Percentiles rank a stretch among this genome's conserved stretches.
These are phyloP conservation scores for Ensete glaucum DNA, from an alignment of 176 grass and related monocot species.

Conservation along the genomic window DNA sequence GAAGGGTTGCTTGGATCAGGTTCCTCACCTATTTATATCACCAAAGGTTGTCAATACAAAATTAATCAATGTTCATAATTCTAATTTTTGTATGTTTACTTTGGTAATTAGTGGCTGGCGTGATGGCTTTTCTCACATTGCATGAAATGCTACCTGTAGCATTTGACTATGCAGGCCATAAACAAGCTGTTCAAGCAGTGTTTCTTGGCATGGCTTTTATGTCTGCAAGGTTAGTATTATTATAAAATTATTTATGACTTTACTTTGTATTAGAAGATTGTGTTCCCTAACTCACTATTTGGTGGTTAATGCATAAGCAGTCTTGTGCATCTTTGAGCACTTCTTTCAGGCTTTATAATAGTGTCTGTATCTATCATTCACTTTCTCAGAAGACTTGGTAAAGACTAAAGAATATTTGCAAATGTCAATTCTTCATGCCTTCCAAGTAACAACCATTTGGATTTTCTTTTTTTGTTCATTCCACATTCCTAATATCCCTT, in stretches of 20 bases:
- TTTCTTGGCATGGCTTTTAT: slow-evolving; percentile 98
- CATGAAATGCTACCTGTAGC: slow-evolving; percentile 94
- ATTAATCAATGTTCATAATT: background rate
- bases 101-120: slow-evolving; percentile 63
- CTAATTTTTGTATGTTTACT: background rate
- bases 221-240: slow-evolving; percentile 67
- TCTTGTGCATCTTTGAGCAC: background rate
- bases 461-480: no score
- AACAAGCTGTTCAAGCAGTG: slow-evolving; percentile 92
- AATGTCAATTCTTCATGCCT: background rate
- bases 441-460: background rate
- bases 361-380: background rate
- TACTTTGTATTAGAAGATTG: slow-evolving; percentile 23
- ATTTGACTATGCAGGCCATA: slow-evolving; percentile 97
- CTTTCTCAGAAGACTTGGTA: background rate
- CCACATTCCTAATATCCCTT: no score
- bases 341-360: background rate
- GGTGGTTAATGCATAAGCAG: background rate
- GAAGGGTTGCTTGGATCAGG: slow-evolving; percentile 96
- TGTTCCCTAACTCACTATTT: background rate
- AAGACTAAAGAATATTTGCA: background rate
- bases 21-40: slow-evolving; percentile 24
- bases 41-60: background rate
- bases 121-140: slow-evolving; percentile 98
- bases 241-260: background rate